Base-by-base conservation (phyloP, 108 stramenopile genomes). In the Nitzschia sp. region DNA sequence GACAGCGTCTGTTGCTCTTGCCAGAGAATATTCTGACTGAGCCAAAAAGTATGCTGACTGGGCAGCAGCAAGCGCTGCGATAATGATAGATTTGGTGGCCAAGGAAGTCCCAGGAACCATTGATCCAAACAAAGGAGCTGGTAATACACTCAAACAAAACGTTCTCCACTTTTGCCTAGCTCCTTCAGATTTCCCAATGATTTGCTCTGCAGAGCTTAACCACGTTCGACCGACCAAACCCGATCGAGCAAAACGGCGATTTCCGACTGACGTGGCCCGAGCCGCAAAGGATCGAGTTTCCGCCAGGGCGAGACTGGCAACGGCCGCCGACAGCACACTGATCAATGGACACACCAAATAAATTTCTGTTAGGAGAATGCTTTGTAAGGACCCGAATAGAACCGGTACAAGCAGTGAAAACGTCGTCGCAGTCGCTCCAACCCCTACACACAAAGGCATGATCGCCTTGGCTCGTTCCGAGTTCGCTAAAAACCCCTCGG, bases 391-490 rank as follows among this genome's bases (percentile, higher is more conserved):
- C 8, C 81, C 84, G 18, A 93, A 64, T 4, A 95, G 70, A 2
- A 88, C 82, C 1, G 95, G 95, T 19, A 87, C 84, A 1, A 95
- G 68, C 13, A 95, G 59, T 26, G 88, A 64, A 25, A 93, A 81
- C 29, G 85, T 86, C 0, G 95, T 89, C 9, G 85, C 80, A 0
- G 93, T 89, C 1, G 95, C 93, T 17, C 92, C 81, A 6, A 93
- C 54, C n/a, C 93, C 95, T 1, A 94, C 95, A 70, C 92, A 93
- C n/a, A 96, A 35, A 15, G 95, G 95, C 0, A 88, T 84, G 46
- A 94, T 88, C 0, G 95, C 93, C 79, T 94, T 94, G 64, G 87
- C 79, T 6, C 95, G 82, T 74, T 96, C 95, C 15, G 90, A 87
- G 59, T 84, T 81, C n/a, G 93, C 89, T 19, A 96, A 72, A 8